Base-by-base conservation (phyloP, 441 rosid species). In the Breynia disticha region DNA sequence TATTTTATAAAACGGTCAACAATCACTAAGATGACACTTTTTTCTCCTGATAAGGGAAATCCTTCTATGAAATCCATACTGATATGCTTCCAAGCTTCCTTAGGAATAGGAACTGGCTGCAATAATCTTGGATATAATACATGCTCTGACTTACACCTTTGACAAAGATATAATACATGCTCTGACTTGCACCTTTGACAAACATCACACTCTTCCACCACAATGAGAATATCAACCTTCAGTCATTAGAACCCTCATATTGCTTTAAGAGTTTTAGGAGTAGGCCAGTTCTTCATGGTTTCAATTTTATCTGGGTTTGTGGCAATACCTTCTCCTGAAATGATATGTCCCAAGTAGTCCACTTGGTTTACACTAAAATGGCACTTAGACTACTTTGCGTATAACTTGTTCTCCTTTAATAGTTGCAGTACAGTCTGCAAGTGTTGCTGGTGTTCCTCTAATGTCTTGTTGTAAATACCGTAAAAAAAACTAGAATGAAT, bases 11-110 rank as follows among this genome's bases (percentile, higher is more conserved):
- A 43, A 10, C 58, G 6, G 18, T 55, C 58, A 5, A 55, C 37
- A 0, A 55, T 35, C 12, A 55, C 58, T 7, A 55, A 20, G 4
- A 55, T 55, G 1, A 16, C 11, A 1, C 42, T 24, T 14, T 19
- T 55, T 6, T 28, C 48, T 4, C 14, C 15, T 11, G 48, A 39
- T n/a, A 21, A 11, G 18, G 58, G 48, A 11, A 55, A 5, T 5
- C 51, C 60, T 1, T 55, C 58, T 16, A 55, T 19, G 11, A 55
- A 55, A 41, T 41, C 58, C 22, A 55, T 4, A 1, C 28, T 16
- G 10, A 41, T 16, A 18, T n/a, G 11, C 11, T 55, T 10, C 48
- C 58, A 55, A 11, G 39, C 48, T 0, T 42, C 1, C 3, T 28
- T 1, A 7, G 58, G 58, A 4, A 55, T 39, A 7, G 24, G 48